Conservation (phyloP, 2,329 filamentous ascomycete species). For the Proliferodiscus dingleyae region DNA sequence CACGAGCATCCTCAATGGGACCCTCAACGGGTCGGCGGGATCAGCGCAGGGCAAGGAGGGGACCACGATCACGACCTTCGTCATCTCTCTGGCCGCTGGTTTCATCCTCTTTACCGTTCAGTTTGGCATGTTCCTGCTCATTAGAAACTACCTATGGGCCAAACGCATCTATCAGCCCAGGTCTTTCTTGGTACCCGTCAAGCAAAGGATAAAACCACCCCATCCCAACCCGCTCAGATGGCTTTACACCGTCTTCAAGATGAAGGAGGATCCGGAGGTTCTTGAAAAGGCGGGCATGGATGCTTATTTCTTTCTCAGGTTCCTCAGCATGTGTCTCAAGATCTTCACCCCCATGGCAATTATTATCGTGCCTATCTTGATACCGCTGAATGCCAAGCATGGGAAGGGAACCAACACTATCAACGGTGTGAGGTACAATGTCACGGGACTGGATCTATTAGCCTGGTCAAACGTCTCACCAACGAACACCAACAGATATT, state of each 20-base stretch:
- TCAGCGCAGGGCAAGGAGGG: no score
- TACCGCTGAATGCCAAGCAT: constrained; percentile 29
- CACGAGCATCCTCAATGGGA: background rate
- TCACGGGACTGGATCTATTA: constrained; percentile 30
- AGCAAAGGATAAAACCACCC: constrained; percentile 26
- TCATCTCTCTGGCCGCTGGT: constrained; percentile 20
- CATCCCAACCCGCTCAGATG: constrained; percentile 27
- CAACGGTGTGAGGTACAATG: constrained; percentile 20
- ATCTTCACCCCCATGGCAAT: constrained; percentile 29
- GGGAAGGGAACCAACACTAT: constrained; percentile 17
- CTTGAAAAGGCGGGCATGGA: constrained; percentile 26
- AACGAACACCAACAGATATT: constrained; percentile 21
- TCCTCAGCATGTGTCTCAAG: constrained; percentile 25
- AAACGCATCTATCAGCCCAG: constrained; percentile 27
- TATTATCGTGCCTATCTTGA: constrained; percentile 27
- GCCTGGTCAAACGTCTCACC: constrained; percentile 30
- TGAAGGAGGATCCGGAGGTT: constrained; percentile 18
- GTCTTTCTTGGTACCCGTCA: constrained; percentile 28
- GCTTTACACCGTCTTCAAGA: constrained; percentile 26
- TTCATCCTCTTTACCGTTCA: constrained; percentile 26
- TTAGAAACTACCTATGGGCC: constrained; percentile 27
- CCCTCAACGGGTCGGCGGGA: constrained; percentile 8
- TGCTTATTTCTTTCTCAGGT: constrained; percentile 29
- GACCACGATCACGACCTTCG: constrained; percentile 17
- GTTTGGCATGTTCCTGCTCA: constrained; percentile 25